Base-by-base conservation (phyloP, 2,329 filamentous ascomycete genomes). In the Colletotrichum chlorophyti region DNA sequence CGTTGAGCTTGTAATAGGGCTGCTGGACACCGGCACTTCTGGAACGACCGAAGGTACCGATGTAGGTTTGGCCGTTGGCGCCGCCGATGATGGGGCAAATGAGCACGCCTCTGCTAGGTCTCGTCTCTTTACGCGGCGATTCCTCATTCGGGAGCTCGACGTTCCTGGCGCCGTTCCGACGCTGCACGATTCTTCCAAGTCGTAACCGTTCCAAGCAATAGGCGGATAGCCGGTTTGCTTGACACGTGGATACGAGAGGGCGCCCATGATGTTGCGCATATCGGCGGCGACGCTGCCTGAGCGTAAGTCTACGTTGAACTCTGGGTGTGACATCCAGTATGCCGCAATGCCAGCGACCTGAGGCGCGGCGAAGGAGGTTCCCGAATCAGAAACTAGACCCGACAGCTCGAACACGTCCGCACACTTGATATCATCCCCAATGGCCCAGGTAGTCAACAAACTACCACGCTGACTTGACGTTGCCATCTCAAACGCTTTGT, bases 171-270 rank as follows among this genome's bases (percentile, higher is more conserved):
- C n/a, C n/a, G n/a, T n/a, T n/a, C n/a, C n/a, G n/a, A n/a, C n/a
- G n/a, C n/a, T n/a, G n/a, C n/a, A n/a, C n/a, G n/a, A n/a, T n/a
- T n/a, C n/a, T n/a, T n/a, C 26, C n/a, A 41, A 26, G 27, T 51
- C 48, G 26, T 51, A 5, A 4, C 48, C 48, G 19, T 51, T 51
- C 48, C 48, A 51, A 17, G 48, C 48, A 19, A 51, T 51, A 17
- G 37, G 37, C 2, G 48, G 37, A 19, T 19, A 51, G 15, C 37
- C 48, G 3, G 37, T 4, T 37, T 51, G 12, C 1, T 12, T 9
- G 19, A 51, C 26, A 3, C 48, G 48, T 2, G 37, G 48, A 19
- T 34, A 51, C 5, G 48, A 41, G 14, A 51, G 37, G 10, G 27
- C 48, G 1, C 37, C 26, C 19, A 15, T 19, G 3, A 51, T 41